Evolutionary conservation across 176 grass and related monocot genomes (phyloP).

Genomic region (Lolium perenne): DNA sequence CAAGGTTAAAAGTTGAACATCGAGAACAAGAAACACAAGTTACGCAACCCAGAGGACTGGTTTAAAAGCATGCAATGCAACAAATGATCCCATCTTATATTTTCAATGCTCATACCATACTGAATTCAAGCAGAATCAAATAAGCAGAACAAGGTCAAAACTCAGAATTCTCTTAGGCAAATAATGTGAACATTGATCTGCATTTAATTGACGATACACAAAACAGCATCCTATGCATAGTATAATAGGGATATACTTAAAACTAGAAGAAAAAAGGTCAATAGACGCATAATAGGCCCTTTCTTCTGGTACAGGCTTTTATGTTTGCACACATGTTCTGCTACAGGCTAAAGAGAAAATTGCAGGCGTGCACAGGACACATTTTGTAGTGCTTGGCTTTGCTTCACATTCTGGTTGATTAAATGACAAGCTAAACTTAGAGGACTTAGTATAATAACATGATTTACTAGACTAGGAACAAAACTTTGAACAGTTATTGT

Average conservation of each 20-base stretch:
- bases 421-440: slow-evolving; percentile 1
- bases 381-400: slow-evolving; percentile 9
- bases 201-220: not conserved
- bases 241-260: not conserved
- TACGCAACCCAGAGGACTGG: slow-evolving; percentile 10
- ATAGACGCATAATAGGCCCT: not conserved
- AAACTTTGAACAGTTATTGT: slow-evolving; percentile 12
- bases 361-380: not conserved
- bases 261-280: slow-evolving; percentile 7
- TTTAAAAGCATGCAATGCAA: slow-evolving; percentile 21
- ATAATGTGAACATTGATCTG: slow-evolving; percentile 13
- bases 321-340: not conserved
- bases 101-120: not conserved
- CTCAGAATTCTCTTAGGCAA: not conserved
- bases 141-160: slow-evolving; percentile 24
- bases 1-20: not conserved
- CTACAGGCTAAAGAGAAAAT: slow-evolving; percentile 8
- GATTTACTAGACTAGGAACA: slow-evolving; percentile 21
- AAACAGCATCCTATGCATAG: not conserved
- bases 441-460: not conserved
- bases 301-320: not conserved
- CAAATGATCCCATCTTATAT: slow-evolving; percentile 19
- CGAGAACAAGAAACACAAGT: slow-evolving; percentile 11
- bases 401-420: slow-evolving; percentile 26
- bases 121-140: slow-evolving; percentile 21